Conservation (phyloP, 2,329 filamentous ascomycete genomes). For the Monosporascus sp. region DNA sequence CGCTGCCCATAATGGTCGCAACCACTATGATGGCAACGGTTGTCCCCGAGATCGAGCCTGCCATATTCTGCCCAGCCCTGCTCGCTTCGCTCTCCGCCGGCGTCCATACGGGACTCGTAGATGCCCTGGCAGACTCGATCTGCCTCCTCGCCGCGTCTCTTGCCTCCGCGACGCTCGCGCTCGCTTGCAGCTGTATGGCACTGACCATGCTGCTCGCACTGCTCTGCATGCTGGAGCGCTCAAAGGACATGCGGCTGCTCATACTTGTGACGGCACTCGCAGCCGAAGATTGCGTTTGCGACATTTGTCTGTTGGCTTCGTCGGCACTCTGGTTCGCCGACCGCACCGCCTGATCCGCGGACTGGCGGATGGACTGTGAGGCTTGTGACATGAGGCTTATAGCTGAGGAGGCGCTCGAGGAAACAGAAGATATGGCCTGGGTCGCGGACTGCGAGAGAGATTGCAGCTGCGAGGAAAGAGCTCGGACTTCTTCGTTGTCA, state of each 20-base stretch:
- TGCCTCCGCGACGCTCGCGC: constrained; percentile 50
- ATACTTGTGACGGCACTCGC: constrained; percentile 26
- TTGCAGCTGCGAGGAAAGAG: constrained; percentile 24
- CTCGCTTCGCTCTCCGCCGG: background rate
- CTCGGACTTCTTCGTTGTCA: constrained; percentile 24
- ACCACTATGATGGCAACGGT: constrained; percentile 26
- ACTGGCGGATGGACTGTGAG: constrained; percentile 23
- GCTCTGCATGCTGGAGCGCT: constrained; percentile 20
- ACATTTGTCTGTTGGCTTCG: constrained; percentile 22
- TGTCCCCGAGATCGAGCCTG: constrained; percentile 18
- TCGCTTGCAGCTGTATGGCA: constrained; percentile 49
- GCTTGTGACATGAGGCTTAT: constrained; percentile 23
- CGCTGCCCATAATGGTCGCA: constrained; percentile 22
- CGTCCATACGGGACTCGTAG: constrained; percentile 15
- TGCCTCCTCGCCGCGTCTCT: constrained; percentile 32
- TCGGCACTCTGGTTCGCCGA: constrained; percentile 23
- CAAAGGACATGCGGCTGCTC: constrained; percentile 23
- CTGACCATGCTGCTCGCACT: constrained; percentile 36
- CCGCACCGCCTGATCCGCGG: constrained; percentile 24
- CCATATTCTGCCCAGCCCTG: background rate
- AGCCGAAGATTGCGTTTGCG: constrained; percentile 25
- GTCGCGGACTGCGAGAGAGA: constrained; percentile 25
- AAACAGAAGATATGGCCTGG: constrained; percentile 23
- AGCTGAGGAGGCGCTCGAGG: constrained; percentile 23
- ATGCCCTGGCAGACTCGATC: constrained; percentile 17